phyloP scores from a whole-genome alignment of 129 eudicot species.

The Artemisia tridentata region DNA sequence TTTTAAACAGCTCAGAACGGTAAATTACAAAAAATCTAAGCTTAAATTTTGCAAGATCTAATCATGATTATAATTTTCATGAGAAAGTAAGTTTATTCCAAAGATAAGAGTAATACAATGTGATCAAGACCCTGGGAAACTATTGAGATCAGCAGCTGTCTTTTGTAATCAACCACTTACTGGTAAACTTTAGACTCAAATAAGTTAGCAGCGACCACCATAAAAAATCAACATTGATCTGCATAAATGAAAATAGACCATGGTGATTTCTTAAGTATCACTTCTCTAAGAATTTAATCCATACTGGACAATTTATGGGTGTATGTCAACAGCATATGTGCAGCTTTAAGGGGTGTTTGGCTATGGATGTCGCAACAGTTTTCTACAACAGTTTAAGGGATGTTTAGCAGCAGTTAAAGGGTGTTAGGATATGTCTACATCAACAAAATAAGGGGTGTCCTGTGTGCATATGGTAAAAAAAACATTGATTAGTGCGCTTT shows the following conservation, averaged over 20 bases:
- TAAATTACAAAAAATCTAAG: too few species aligned
- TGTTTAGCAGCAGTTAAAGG: too few species aligned
- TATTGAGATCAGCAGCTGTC: constrained; percentile 24
- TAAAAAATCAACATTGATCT: background rate
- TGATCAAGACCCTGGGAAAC: constrained; percentile 31
- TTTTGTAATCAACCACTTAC: constrained; percentile 27
- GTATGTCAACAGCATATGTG: too few species aligned
- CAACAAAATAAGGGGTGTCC: too few species aligned
- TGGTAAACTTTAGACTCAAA: constrained; percentile 10
- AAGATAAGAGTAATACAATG: constrained; percentile 40
- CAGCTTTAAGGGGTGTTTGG: too few species aligned
- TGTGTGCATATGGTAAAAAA: too few species aligned
- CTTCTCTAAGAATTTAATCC: background rate
- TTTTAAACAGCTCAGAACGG: too few species aligned
- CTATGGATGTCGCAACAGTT: too few species aligned
- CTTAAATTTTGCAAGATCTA: background rate
- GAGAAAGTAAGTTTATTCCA: background rate
- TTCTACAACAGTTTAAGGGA: too few species aligned
- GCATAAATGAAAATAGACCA: constrained; percentile 20
- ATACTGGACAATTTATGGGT: too few species aligned
- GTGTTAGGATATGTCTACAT: too few species aligned
- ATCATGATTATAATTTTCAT: background rate
- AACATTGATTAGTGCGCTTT: too few species aligned
- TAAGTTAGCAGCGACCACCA: background rate
- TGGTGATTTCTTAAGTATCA: background rate